Percentiles rank a stretch among this genome's conserved stretches.
These are phyloP conservation scores for Trichosporon faecale DNA, from an alignment of 1,284 basidiomycete genomes.

Conservation along the genomic window DNA sequence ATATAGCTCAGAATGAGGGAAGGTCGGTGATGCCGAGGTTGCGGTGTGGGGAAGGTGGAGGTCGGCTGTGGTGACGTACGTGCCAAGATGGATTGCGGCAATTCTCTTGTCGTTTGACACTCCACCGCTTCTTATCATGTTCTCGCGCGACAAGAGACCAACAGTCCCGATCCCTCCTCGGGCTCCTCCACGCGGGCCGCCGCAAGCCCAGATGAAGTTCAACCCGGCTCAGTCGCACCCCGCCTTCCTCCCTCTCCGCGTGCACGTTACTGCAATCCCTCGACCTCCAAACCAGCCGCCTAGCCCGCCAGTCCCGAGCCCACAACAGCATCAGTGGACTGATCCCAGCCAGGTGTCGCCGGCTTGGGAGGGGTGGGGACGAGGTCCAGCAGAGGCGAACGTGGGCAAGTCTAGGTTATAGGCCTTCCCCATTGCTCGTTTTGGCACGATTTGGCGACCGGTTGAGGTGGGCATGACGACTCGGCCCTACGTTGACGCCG, in stretches of 20 bases:
- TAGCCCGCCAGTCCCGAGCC: conserved; percentile 9
- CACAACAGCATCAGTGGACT: conserved; percentile 10
- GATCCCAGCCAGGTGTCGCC: conserved; percentile 24
- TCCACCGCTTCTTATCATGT: conserved; percentile 13
- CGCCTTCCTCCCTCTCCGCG: conserved; percentile 23
- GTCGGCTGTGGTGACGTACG: neutral
- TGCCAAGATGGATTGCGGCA: neutral
- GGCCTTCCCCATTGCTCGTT: neutral
- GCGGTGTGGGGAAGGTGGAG: no score
- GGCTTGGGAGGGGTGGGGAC: conserved; percentile 25
- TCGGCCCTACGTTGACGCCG: neutral
- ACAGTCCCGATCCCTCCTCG: conserved; percentile 4
- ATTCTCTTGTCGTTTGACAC: neutral
- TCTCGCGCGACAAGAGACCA: conserved; percentile 25
- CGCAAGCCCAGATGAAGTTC: conserved; percentile 1
- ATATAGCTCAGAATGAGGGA: neutral
- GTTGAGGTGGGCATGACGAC: neutral
- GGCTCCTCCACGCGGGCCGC: neutral
- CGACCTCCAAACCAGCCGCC: neutral
- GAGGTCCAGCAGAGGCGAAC: conserved; percentile 15
- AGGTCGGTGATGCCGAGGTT: neutral
- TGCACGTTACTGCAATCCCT: conserved; percentile 16
- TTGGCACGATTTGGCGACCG: neutral
- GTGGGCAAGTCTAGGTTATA: conserved; percentile 19
- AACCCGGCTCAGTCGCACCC: conserved; percentile 20